Conservation (phyloP, 2,329 filamentous ascomycete species). For the Amauroascus verrucosus region DNA sequence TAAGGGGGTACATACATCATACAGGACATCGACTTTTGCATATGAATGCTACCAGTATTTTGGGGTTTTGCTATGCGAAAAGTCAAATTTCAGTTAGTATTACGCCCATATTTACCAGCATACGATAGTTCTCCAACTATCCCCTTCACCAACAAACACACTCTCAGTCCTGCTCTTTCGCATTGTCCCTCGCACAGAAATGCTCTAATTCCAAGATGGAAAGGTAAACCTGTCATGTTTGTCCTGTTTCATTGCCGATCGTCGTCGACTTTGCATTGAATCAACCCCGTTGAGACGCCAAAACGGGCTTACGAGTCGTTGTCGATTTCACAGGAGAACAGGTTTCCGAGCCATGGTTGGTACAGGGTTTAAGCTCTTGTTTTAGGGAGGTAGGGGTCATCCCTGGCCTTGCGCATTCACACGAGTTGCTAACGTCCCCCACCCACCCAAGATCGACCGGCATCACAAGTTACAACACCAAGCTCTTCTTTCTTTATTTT, state of each 20-base stretch:
- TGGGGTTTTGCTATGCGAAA: background rate
- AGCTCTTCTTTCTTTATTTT: no score
- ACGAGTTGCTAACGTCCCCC: background rate
- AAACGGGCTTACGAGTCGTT: background rate
- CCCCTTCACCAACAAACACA: no score
- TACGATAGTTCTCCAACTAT: background rate
- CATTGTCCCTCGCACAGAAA: no score
- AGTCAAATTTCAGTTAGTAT: background rate
- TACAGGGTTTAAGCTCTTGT: constrained; percentile 2
- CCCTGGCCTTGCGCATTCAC: background rate
- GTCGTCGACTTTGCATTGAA: no score
- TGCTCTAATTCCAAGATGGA: no score
- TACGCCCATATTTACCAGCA: background rate
- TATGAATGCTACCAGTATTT: no score
- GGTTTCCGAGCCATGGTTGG: background rate
- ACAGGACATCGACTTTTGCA: no score
- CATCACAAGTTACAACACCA: no score
- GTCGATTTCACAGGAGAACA: background rate
- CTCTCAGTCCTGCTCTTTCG: no score
- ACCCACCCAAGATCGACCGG: background rate
- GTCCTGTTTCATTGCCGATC: no score
- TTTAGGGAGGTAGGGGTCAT: background rate
- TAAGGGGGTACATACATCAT: background rate
- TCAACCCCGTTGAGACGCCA: no score
- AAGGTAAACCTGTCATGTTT: no score